Conservation (phyloP, 441 rosid species). For the Populus tomentosa region DNA sequence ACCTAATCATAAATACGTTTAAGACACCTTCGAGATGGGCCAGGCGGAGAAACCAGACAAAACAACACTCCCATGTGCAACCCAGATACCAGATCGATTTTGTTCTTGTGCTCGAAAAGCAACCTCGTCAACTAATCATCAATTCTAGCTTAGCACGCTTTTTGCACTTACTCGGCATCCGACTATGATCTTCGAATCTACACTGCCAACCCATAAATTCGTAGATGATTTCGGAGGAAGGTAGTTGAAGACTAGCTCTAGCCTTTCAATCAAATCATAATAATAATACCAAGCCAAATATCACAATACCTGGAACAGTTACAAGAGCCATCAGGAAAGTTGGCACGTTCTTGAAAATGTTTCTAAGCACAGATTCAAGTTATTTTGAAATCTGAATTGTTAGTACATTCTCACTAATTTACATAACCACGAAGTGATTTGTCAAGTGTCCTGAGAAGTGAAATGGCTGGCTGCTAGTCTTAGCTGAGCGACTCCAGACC, state of each 20-base stretch:
- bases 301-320: not conserved
- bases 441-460: not conserved
- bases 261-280: not conserved
- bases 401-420: not conserved
- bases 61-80: constrained; percentile 24
- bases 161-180: not conserved
- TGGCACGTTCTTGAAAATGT: not conserved
- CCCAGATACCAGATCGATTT: not conserved
- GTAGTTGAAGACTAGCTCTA: not conserved
- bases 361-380: not conserved
- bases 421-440: not conserved
- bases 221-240: not conserved
- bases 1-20: constrained; percentile 15
- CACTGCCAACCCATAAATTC: not conserved
- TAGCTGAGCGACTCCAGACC: not conserved
- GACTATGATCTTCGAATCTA: not conserved
- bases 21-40: constrained; percentile 6
- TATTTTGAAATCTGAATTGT: not conserved
- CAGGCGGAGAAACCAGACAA: not conserved
- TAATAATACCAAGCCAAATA: not conserved
- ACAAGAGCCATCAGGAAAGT: not conserved
- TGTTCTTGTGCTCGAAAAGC: not conserved
- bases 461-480: not conserved
- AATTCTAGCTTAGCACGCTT: not conserved
- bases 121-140: not conserved